Conservation (phyloP, 257 asterid species). For the Agastache rugosa region DNA sequence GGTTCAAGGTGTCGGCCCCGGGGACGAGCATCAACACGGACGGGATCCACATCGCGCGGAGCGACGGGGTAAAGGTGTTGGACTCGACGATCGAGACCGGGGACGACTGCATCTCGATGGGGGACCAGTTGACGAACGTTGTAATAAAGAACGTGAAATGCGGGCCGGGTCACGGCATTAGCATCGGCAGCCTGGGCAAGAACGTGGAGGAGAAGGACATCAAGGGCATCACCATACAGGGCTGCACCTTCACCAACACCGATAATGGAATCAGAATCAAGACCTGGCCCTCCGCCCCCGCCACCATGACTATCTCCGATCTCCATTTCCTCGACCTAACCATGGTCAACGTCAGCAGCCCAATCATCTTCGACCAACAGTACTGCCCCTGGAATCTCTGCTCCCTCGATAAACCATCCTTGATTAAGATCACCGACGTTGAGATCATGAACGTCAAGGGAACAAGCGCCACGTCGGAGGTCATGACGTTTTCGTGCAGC, state of each 20-base stretch:
- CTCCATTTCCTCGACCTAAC: constrained; percentile 43
- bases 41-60: constrained; percentile 48
- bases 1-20: constrained; percentile 41
- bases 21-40: constrained; percentile 48
- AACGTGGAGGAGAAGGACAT: constrained; percentile 40
- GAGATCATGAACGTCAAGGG: constrained; percentile 43
- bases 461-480: constrained; percentile 41
- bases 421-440: constrained; percentile 34
- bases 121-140: constrained; percentile 40
- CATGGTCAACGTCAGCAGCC: constrained; percentile 42
- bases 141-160: constrained; percentile 40
- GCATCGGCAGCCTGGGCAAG: constrained; percentile 56
- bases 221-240: constrained; percentile 36
- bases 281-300: constrained; percentile 55
- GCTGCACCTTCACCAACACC: constrained; percentile 46
- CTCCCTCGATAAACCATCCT: constrained; percentile 36
- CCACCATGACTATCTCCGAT: constrained; percentile 34
- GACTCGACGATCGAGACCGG: constrained; percentile 46
- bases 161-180: constrained; percentile 62
- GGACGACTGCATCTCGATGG: constrained; percentile 60
- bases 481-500: constrained; percentile 51
- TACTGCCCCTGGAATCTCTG: constrained; percentile 56
- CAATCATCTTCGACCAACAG: constrained; percentile 52
- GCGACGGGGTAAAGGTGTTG: neutral
- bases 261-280: constrained; percentile 49